Evolutionary conservation across 257 asterid genomes (phyloP), one percentile per base, ranked within the genome.

Genomic region (Solanum paucissectum): DNA sequence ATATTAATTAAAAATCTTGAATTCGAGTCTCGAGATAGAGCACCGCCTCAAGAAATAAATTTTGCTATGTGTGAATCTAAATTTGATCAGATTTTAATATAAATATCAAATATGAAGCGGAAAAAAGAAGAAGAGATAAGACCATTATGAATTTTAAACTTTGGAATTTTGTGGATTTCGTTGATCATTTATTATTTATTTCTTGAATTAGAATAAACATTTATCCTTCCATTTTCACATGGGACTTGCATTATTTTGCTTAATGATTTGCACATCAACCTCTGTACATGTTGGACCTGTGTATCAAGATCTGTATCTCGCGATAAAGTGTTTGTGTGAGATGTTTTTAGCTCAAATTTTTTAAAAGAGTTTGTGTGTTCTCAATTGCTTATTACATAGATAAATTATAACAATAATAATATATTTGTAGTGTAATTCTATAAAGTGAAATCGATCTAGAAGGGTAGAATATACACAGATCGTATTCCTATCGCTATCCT

Each of bases 41-140:
- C 1, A 3, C 6, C 27, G 2, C 16, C 13, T 12, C 7, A 9
- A 64, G 8, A 9, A 5, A 64, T 64, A 0, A n/a, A 5, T 5
- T 5, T n/a, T 64, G 1, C 2, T n/a, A 64, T 64, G 5, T 9
- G 6, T 0, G 1, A 11, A 64, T 10, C 4, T n/a, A 0, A 4
- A n/a, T 64, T 23, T 60, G 3, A 9, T 21, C 6, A 5, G 9
- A 0, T 10, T 60, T 23, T 23, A 60, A 55, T 55, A 55, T 0
- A 7, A 18, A 18, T 5, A 55, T 5, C 2, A 4, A 42, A 5
- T 6, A 49, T 0, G 3, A 3, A 13, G 0, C 1, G 1, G 8
- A 21, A 8, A 55, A 55, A 58, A 58, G 1, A 20, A 62, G 0
- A 64, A n/a, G 25, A 79, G 64, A 79, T 14, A 25, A 76, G 3